Base-by-base conservation (phyloP, 805 yeast species). In the Metschnikowia matae region DNA sequence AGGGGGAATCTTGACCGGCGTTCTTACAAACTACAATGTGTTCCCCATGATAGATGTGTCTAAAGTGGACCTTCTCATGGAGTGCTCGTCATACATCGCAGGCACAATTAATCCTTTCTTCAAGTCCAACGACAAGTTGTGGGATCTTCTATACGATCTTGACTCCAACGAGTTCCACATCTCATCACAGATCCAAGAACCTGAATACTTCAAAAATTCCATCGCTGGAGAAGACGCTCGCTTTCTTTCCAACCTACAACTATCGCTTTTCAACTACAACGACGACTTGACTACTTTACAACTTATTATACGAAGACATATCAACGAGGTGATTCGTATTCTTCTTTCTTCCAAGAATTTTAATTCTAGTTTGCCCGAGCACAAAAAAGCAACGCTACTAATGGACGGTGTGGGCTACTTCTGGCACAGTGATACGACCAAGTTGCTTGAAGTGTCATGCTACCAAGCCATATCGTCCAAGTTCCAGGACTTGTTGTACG, bases 31-130 rank as follows among this genome's bases (percentile, higher is more conserved):
- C 65, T 58, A 64, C 68, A 60, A 73, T 66, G 53, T 81, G 21
- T 78, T 80, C 56, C 90, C 90, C 2, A 75, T 82, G 31, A 68
- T 83, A 39, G 90, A 85, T 54, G 77, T 84, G 1, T 79, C 84
- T 2, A 77, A 81, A 52, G 67, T 83, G 40, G 83, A 80, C 51
- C 54, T 76, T 1, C 62, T 82, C 46, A 71, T 71, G 52, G 66
- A 60, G 46, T 73, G 68, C 53, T 69, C 58, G 31, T 68, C 67
- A 29, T 80, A 70, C 56, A 66, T 85, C 44, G 77, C 86, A 2
- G 92, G 92, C 3, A 84, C 89, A 3, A 80, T 85, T 38, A 85
- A 85, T 60, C 79, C 85, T 14, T 77, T 83, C 38, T 79, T 85
- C 60, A 81, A 81, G 58, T 73, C 78, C 32, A 77, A 77, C 50